Conservation (phyloP, 2,329 filamentous ascomycete genomes). For the Sarocladium oryzae region DNA sequence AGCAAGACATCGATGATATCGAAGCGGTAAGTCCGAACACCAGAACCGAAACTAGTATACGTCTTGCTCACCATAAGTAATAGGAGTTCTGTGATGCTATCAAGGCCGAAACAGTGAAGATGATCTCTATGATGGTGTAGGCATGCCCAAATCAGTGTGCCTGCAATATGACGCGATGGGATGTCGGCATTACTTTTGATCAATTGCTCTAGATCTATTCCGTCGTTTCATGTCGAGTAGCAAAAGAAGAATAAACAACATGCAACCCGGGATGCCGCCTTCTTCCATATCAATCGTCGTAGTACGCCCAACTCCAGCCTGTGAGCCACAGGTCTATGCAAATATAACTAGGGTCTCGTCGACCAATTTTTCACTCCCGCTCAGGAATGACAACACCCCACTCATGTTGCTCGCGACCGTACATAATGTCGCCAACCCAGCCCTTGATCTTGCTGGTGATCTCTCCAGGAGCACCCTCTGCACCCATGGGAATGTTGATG, state of each 20-base stretch:
- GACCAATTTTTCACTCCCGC: conserved; percentile 32
- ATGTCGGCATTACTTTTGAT: background rate
- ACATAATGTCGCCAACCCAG: conserved; percentile 69
- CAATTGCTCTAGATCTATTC: background rate
- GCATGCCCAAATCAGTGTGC: background rate
- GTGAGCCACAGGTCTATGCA: background rate
- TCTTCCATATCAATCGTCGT: background rate
- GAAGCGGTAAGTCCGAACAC: conserved; percentile 21
- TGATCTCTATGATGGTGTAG: conserved; percentile 18
- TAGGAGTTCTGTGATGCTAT: conserved; percentile 24
- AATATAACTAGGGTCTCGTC: background rate
- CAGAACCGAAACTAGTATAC: no score
- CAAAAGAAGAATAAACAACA: background rate
- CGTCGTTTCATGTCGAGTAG: background rate
- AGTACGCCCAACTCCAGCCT: conserved; percentile 8
- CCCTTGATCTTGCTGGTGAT: conserved; percentile 58
- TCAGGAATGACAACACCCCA: conserved; percentile 66
- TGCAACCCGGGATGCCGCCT: background rate
- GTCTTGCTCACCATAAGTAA: background rate
- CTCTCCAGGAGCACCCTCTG: conserved; percentile 39
- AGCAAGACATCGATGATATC: conserved; percentile 19
- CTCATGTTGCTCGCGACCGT: conserved; percentile 58
- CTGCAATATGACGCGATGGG: background rate
- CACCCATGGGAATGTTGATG: conserved; percentile 54
- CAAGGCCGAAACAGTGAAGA: conserved; percentile 18